Evolutionary conservation across 1,139 yeast species (phyloP).

Genomic region (Geotrichum citri-aurantii): DNA sequence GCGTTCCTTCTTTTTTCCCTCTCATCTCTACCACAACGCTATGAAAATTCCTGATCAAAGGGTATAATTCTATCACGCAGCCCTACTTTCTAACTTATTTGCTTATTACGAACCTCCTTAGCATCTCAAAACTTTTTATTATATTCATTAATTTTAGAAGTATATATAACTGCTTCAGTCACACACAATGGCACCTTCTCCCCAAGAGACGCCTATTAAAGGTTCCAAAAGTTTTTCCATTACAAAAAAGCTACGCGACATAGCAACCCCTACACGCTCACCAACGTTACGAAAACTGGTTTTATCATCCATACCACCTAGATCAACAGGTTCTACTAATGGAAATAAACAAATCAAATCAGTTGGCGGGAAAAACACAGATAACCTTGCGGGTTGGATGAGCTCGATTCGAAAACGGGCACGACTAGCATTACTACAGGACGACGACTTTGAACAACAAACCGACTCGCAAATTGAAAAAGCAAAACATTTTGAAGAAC

Average conservation of each 20-base stretch:
- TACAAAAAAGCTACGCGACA: constrained; percentile 1
- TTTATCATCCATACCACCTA: constrained; percentile 10
- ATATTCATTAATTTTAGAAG: not conserved
- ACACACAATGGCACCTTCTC: not conserved
- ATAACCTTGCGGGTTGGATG: constrained; percentile 51
- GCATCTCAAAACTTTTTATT: too few relatives aligned
- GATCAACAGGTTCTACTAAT: not conserved
- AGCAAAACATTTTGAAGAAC: constrained; percentile 33
- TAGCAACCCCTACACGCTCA: constrained; percentile 14
- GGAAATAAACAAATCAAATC: not conserved
- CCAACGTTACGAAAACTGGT: constrained; percentile 18
- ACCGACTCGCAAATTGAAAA: constrained; percentile 37
- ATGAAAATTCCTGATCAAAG: not conserved
- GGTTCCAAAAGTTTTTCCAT: constrained; percentile 4
- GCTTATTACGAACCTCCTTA: too few relatives aligned
- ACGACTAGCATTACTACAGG: constrained; percentile 27
- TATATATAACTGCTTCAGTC: not conserved
- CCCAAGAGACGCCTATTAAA: constrained; percentile 12
- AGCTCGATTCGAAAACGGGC: constrained; percentile 44
- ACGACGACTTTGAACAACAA: constrained; percentile 35
- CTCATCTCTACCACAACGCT: not conserved
- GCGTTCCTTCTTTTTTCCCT: not conserved
- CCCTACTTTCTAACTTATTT: not conserved
- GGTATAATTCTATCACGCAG: not conserved
- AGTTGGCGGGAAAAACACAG: constrained; percentile 21